phyloP scores from a whole-genome alignment of 768 basidiomycete species.

The Amanita inopinata region DNA sequence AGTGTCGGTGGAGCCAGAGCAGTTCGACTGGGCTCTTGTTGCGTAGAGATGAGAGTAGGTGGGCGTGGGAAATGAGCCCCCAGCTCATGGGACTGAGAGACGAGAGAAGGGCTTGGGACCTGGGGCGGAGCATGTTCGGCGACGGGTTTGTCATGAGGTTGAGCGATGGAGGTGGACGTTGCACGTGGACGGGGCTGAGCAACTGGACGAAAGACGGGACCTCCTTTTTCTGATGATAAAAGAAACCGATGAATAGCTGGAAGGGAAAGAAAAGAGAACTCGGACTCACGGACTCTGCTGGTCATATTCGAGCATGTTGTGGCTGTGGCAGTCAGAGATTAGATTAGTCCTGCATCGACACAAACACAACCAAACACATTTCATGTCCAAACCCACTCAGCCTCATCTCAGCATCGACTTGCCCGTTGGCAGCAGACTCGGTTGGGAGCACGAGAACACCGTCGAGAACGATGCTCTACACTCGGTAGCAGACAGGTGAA shows the following conservation, averaged over 20 bases:
- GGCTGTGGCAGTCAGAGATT: slow-evolving; percentile 6
- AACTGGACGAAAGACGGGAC: slow-evolving; percentile 60
- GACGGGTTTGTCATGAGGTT: neutral
- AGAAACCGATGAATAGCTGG: neutral
- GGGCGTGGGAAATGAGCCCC: neutral
- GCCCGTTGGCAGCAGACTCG: slow-evolving; percentile 47
- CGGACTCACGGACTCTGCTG: slow-evolving; percentile 57
- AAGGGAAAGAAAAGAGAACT: neutral
- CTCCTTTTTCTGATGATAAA: slow-evolving; percentile 58
- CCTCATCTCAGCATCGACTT: slow-evolving; percentile 22
- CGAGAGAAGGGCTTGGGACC: neutral
- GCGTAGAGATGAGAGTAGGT: neutral
- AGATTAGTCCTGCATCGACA: neutral
- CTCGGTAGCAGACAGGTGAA: slow-evolving; percentile 49
- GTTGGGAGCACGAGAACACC: slow-evolving; percentile 45
- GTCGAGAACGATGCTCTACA: slow-evolving; percentile 37
- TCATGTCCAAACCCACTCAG: slow-evolving; percentile 7
- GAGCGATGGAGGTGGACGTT: slow-evolving; percentile 4
- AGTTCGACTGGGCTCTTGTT: neutral
- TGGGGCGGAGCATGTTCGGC: neutral
- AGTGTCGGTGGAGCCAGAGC: neutral
- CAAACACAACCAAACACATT: slow-evolving; percentile 1
- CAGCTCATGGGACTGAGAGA: slow-evolving; percentile 1
- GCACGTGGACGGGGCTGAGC: slow-evolving; percentile 43
- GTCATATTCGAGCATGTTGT: too few relatives aligned